Evolutionary conservation across 192 early-diverging fungal species (phyloP), one percentile per base, ranked within the genome.

Genomic region (Backusella westeae): DNA sequence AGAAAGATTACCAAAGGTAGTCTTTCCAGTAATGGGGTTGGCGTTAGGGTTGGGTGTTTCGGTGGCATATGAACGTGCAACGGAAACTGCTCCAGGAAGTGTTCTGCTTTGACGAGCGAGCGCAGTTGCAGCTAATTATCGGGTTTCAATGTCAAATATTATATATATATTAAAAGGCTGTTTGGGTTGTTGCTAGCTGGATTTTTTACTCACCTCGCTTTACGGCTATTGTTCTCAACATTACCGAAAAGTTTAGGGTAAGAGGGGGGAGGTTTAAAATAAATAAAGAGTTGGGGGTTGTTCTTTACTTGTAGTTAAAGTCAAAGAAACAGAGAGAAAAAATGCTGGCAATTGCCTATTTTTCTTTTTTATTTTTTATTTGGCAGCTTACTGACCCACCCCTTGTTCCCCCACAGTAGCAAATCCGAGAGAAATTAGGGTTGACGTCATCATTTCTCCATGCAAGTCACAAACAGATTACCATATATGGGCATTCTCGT

Each of bases 1-100:
- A 74, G 87, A 91, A 69, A 97, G 85, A 74, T 81, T 85, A 65
- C 93, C 94, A 73, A 90, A 94, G 35, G 74, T 77, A 26, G 79
- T 84, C 44, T 77, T 81, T 69, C 79, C 82, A 17, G 71, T 83
- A 49, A 83, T 79, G 10, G 82, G 82, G 29, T 83, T 83, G 65
- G 82, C 82, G 74, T 76, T 84, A 15, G 87, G 86, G 68, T 82
- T 71, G 46, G 67, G 75, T 2, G 86, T 77, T 49, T 78, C 69
- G 49, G 79, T 77, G 39, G 85, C 81, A 42, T 76, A 77, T 67
- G 77, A 66, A 35, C 84, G 82, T 23, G 79, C 74, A 36, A 75
- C 76, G 32, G 80, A 74, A 42, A 79, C 73, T 35, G 74, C 76
- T 26, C 75, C 72, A 42, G 82, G 84, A 67, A 81, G 63, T 38